phyloP scores from a whole-genome alignment of 179 eudicot species.

The Actinidia polygama region DNA sequence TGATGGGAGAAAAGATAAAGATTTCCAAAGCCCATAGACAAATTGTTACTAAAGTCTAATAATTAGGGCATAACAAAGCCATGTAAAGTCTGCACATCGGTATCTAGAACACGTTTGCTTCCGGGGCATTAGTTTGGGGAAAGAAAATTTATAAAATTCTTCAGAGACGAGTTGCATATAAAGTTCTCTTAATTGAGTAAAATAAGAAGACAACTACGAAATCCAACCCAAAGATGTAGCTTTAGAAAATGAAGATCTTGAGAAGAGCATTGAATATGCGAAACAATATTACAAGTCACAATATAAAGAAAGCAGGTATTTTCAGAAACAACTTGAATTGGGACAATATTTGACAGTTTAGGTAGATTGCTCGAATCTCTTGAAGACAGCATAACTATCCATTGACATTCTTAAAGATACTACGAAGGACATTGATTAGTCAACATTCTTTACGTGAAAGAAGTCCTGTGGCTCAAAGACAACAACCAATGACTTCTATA shows the following conservation, averaged over 20 bases:
- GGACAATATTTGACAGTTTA: background rate
- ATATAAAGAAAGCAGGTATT: background rate
- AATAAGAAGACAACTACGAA: background rate
- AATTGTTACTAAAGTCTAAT: background rate
- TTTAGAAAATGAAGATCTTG: background rate
- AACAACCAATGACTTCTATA: background rate
- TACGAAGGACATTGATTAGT: background rate
- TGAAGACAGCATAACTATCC: background rate
- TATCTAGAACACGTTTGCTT: too few species aligned
- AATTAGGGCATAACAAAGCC: background rate
- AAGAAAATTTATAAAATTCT: too few species aligned
- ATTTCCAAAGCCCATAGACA: too few species aligned
- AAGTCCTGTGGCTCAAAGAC: background rate
- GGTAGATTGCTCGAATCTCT: background rate
- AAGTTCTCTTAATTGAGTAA: background rate
- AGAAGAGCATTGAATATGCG: background rate
- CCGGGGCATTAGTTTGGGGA: too few species aligned
- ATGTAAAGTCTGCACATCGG: background rate
- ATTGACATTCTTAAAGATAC: background rate
- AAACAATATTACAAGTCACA: background rate
- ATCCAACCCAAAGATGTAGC: background rate
- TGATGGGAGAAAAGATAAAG: too few species aligned
- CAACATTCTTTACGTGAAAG: background rate
- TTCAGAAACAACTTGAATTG: background rate
- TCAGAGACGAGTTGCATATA: background rate